Percentiles rank a stretch among this genome's conserved stretches.
phyloP scores from a whole-genome alignment of 345 rosid genomes.

The Geranium rotundifolium region DNA sequence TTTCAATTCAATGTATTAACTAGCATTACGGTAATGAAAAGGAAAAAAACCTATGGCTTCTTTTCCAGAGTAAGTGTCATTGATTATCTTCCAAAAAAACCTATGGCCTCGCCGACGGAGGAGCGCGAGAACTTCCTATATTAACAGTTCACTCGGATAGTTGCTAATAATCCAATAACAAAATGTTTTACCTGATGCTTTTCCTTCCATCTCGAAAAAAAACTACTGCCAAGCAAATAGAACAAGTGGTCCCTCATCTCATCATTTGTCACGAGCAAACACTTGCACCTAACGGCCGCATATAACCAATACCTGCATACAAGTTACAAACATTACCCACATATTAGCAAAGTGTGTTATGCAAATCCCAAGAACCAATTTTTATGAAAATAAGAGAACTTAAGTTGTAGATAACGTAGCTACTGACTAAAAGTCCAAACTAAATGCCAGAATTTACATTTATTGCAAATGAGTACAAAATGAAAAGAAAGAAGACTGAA shows the following conservation, averaged over 20 bases:
- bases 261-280: slow-evolving; percentile 82
- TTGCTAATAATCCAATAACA: not conserved
- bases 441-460: too few relatives aligned
- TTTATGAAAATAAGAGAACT: not conserved
- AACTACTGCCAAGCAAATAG: slow-evolving; percentile 74
- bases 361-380: not conserved
- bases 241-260: slow-evolving; percentile 99
- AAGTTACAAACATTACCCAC: slow-evolving; percentile 8
- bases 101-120: too few relatives aligned
- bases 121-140: not conserved
- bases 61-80: too few relatives aligned
- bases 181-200: slow-evolving; percentile 72
- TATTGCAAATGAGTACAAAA: too few relatives aligned
- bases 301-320: slow-evolving; percentile 97
- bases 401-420: too few relatives aligned
- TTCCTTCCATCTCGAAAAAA: slow-evolving; percentile 98
- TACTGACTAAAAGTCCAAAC: too few relatives aligned
- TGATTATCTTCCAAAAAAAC: too few relatives aligned
- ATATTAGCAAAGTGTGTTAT: not conserved
- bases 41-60: too few relatives aligned
- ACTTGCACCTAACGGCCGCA: slow-evolving; percentile 76
- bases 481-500: too few relatives aligned
- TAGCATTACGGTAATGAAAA: too few relatives aligned
- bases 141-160: not conserved
- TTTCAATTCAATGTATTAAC: too few relatives aligned